Conservation (phyloP, 257 asterid species). For the Primulina tabacum region DNA sequence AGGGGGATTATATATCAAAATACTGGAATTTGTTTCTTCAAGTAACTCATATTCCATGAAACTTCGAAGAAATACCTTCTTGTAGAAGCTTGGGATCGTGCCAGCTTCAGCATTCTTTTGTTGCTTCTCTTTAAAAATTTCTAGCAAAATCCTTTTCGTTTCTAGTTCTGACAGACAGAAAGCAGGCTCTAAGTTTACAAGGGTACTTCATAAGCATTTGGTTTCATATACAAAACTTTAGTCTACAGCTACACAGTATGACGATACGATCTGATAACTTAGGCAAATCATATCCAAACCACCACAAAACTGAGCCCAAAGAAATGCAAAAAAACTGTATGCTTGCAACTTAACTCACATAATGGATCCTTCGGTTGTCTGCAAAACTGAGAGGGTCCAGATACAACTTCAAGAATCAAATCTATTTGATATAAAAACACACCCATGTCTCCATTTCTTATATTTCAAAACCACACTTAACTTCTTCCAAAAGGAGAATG, state of each 20-base stretch:
- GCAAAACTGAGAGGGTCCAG: background rate
- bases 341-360: background rate
- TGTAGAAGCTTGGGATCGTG: slow-evolving; percentile 86
- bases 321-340: background rate
- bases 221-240: slow-evolving; percentile 8
- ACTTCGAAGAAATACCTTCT: slow-evolving; percentile 48
- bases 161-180: slow-evolving; percentile 69
- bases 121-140: slow-evolving; percentile 92
- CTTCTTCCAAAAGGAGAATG: background rate
- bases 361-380: background rate
- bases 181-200: slow-evolving; percentile 24
- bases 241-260: background rate
- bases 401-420: background rate
- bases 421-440: background rate
- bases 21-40: background rate
- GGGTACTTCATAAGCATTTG: slow-evolving; percentile 4
- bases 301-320: background rate
- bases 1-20: no score
- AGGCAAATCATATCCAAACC: background rate
- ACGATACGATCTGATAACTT: background rate
- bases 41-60: no score
- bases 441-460: background rate
- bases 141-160: slow-evolving; percentile 88
- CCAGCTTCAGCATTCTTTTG: slow-evolving; percentile 93
- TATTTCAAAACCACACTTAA: background rate